phyloP scores from a whole-genome alignment of 2,329 filamentous ascomycete genomes.

The Thielaviopsis musarum region DNA sequence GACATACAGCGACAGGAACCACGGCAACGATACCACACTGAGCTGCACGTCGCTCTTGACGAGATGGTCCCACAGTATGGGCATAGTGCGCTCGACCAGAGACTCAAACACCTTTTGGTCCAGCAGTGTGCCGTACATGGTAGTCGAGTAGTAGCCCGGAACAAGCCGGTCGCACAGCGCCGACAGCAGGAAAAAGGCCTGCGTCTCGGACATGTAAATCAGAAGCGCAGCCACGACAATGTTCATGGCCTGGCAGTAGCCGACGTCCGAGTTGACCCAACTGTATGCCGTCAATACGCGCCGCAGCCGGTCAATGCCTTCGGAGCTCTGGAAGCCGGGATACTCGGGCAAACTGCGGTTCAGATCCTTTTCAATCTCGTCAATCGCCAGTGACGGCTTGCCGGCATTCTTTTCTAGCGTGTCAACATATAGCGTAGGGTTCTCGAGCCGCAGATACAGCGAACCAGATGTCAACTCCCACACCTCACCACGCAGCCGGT shows the following conservation, averaged over 20 bases:
- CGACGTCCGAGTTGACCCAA: constrained; percentile 89
- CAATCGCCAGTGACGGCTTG: constrained; percentile 81
- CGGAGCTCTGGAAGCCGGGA: constrained; percentile 88
- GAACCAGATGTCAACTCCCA: constrained; percentile 94
- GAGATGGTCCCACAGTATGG: constrained; percentile 94
- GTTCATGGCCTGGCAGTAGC: constrained; percentile 99
- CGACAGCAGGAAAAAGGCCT: constrained; percentile 89
- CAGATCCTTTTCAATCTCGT: constrained; percentile 97
- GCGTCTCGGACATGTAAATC: constrained; percentile 94
- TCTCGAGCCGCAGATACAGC: constrained; percentile 72
- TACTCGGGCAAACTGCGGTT: constrained; percentile 96
- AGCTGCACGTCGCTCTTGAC: constrained; percentile 92
- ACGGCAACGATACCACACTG: constrained; percentile 89
- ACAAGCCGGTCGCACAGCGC: constrained; percentile 82
- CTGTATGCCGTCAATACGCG: constrained; percentile 92
- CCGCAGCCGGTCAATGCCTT: constrained; percentile 78
- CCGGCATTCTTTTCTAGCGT: constrained; percentile 73
- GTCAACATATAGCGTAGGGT: constrained; percentile 67
- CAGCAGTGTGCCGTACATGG: constrained; percentile 95
- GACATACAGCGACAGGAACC: constrained; percentile 96
- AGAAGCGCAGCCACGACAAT: constrained; percentile 95
- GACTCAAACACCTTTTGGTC: constrained; percentile 97
- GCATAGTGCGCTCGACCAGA: constrained; percentile 97
- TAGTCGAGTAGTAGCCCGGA: constrained; percentile 94
- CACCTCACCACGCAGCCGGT: constrained; percentile 79